Evolutionary conservation across 768 basidiomycete species (phyloP).

Genomic region (Leccinellum rugosiceps): DNA sequence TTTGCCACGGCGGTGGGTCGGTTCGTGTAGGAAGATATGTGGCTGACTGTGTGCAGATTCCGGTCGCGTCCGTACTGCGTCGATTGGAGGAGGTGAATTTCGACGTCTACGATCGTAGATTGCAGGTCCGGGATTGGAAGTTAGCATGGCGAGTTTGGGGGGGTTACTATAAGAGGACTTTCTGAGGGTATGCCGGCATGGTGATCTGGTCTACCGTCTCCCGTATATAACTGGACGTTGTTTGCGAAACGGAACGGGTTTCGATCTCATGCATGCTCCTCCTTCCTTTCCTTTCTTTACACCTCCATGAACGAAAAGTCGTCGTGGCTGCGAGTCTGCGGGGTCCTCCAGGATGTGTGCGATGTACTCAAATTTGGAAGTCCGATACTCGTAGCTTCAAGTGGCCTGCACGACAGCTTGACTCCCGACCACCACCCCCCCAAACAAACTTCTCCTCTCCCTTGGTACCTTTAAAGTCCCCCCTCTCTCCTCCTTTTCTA

Average conservation of each 20-base stretch:
- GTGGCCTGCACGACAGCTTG: constrained; percentile 31
- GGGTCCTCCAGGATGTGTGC: constrained; percentile 27
- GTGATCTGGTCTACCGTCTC: constrained; percentile 11
- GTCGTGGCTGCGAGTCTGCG: constrained; percentile 28
- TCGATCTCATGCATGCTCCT: not conserved
- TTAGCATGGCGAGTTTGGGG: constrained; percentile 72
- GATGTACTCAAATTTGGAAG: constrained; percentile 34
- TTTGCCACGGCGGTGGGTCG: constrained; percentile 68
- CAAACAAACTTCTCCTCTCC: constrained; percentile 27
- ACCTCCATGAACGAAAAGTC: not conserved
- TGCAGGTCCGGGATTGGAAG: constrained; percentile 72
- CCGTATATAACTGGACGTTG: constrained; percentile 4
- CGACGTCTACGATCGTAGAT: constrained; percentile 60
- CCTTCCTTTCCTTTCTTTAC: not conserved
- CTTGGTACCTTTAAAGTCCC: constrained; percentile 1
- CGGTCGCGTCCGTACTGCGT: constrained; percentile 59
- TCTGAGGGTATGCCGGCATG: constrained; percentile 35
- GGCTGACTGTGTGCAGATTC: constrained; percentile 45
- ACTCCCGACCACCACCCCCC: constrained; percentile 33
- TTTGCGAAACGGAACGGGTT: not conserved
- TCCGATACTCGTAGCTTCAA: constrained; percentile 33
- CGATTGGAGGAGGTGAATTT: constrained; percentile 70
- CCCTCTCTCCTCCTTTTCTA: not conserved
- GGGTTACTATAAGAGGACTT: constrained; percentile 43
- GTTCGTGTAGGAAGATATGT: not conserved